These are phyloP conservation scores for Candida glucosophila DNA, from an alignment of 1,139 yeast genomes.

Conservation along the genomic window DNA sequence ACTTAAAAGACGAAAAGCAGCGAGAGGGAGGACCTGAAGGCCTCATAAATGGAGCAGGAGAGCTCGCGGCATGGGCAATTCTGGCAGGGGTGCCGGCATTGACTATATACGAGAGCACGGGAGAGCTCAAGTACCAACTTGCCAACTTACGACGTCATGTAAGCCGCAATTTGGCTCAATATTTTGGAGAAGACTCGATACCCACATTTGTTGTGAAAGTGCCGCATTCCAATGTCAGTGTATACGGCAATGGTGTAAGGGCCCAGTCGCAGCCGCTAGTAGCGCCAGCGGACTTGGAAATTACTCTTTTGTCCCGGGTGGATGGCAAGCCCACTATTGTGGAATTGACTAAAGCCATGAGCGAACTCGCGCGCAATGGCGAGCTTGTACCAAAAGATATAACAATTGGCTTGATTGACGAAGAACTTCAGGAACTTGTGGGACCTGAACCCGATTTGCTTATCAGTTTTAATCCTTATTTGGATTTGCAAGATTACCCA, in stretches of 20 bases:
- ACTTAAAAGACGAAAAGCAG: slow-evolving; percentile 63
- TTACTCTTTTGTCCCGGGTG: slow-evolving; percentile 58
- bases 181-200: slow-evolving; percentile 64
- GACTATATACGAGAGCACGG: slow-evolving; percentile 74
- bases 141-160: slow-evolving; percentile 55
- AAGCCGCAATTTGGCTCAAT: slow-evolving; percentile 51
- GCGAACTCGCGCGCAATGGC: slow-evolving; percentile 58
- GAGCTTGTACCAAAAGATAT: slow-evolving; percentile 63
- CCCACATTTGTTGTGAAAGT: slow-evolving; percentile 55
- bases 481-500: slow-evolving; percentile 90
- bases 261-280: slow-evolving; percentile 7
- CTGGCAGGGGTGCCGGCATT: slow-evolving; percentile 73
- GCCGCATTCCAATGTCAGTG: slow-evolving; percentile 51
- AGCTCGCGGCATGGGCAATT: slow-evolving; percentile 77
- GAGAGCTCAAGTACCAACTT: slow-evolving; percentile 48
- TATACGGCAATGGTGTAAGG: slow-evolving; percentile 29
- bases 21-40: slow-evolving; percentile 89
- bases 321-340: slow-evolving; percentile 91
- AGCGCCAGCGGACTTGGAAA: slow-evolving; percentile 42
- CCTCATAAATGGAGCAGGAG: slow-evolving; percentile 66
- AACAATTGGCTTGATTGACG: slow-evolving; percentile 65
- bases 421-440: slow-evolving; percentile 65
- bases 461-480: slow-evolving; percentile 72
- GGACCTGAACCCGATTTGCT: slow-evolving; percentile 89
- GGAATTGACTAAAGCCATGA: slow-evolving; percentile 79